phyloP scores from a whole-genome alignment of 768 basidiomycete genomes.

The Exsudoporus frostii region DNA sequence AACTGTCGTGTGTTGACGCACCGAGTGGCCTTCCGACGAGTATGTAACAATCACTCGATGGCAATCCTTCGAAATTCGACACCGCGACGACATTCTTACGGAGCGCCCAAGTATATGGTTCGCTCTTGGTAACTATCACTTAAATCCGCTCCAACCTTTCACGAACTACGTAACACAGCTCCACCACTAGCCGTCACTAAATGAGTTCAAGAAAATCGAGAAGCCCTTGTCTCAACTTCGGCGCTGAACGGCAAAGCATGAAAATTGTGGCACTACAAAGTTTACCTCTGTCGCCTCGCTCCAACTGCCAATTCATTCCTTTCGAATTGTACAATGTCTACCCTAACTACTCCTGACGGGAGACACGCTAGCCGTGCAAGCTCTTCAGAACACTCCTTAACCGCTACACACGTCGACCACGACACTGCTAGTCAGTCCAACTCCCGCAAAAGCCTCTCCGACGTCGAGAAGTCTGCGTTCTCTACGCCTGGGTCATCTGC shows the following conservation, averaged over 20 bases:
- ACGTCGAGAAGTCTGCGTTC: slow-evolving; percentile 9
- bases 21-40: neutral
- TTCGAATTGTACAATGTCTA: slow-evolving; percentile 14
- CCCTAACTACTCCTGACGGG: slow-evolving; percentile 9
- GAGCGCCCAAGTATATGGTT: neutral
- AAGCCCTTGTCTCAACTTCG: neutral
- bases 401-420: slow-evolving; percentile 7
- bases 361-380: slow-evolving; percentile 10
- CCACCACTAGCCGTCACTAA: slow-evolving; percentile 5
- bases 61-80: neutral
- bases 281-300: neutral
- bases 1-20: neutral
- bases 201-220: neutral
- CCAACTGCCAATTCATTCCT: slow-evolving; percentile 15
- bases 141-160: neutral
- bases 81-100: neutral
- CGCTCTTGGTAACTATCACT: neutral
- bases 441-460: neutral
- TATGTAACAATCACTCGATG: neutral
- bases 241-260: slow-evolving; percentile 1
- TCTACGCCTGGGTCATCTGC: slow-evolving; percentile 1
- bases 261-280: neutral
- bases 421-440: slow-evolving; percentile 1
- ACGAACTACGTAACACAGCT: slow-evolving; percentile 15
- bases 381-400: slow-evolving; percentile 13